A percentile compares a stretch with the other conserved stretches of the same genome.
phyloP scores from a whole-genome alignment of 139 green algal species.

The Chlamydomonas sp. region DNA sequence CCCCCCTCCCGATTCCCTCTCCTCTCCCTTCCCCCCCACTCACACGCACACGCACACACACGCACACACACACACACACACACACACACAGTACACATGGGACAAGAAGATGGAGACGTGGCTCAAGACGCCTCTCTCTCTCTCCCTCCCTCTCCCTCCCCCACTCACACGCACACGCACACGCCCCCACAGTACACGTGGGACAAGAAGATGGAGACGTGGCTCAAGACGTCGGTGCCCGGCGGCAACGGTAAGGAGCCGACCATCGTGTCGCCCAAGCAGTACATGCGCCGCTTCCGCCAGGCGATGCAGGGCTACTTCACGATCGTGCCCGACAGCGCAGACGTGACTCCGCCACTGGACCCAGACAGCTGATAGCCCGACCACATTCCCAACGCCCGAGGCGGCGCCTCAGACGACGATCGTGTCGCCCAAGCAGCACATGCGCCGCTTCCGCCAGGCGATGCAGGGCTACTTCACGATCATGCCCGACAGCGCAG shows the following conservation, averaged over 20 bases:
- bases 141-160: too few species aligned
- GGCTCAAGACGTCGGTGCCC: constrained; percentile 90
- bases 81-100: constrained; percentile 92
- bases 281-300: constrained; percentile 88
- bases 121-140: too few species aligned
- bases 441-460: constrained; percentile 76
- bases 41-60: too few species aligned
- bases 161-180: too few species aligned
- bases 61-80: too few species aligned
- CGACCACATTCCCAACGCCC: too few species aligned
- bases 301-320: constrained; percentile 57
- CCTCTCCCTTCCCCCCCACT: too few species aligned
- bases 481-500: constrained; percentile 48
- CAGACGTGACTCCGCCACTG: constrained; percentile 34
- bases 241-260: constrained; percentile 72
- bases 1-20: too few species aligned
- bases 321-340: constrained; percentile 56
- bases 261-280: constrained; percentile 88
- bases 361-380: too few species aligned
- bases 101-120: constrained; percentile 95
- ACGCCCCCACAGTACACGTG: constrained; percentile 97
- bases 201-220: constrained; percentile 96
- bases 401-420: too few species aligned
- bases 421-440: constrained; percentile 90
- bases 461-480: constrained; percentile 67